Conservation (phyloP, 2,329 filamentous ascomycete species). For the Cryphonectria naterciae region DNA sequence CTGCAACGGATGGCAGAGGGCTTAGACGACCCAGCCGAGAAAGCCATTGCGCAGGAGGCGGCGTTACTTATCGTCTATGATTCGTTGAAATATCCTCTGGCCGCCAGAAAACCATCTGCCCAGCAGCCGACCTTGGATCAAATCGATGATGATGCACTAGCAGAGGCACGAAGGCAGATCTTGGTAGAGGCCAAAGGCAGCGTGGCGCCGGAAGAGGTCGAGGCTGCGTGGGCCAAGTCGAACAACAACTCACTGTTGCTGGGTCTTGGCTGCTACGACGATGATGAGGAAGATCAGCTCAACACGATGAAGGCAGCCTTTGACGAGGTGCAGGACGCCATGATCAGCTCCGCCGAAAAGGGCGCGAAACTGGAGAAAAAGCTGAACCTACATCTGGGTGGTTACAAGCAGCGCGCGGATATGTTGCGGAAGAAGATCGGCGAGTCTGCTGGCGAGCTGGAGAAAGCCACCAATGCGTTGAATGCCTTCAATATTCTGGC, state of each 20-base stretch:
- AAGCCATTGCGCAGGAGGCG: conserved; percentile 75
- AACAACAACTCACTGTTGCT: conserved; percentile 67
- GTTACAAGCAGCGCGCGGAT: conserved; percentile 86
- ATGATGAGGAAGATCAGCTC: conserved; percentile 73
- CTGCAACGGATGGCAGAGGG: conserved; percentile 67
- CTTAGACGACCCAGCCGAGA: conserved; percentile 66
- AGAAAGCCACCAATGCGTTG: conserved; percentile 72
- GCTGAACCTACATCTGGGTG: conserved; percentile 81
- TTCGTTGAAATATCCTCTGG: conserved; percentile 73
- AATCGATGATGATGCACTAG: conserved; percentile 73
- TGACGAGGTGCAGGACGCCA: conserved; percentile 72
- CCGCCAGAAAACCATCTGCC: conserved; percentile 67
- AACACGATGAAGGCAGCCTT: conserved; percentile 71
- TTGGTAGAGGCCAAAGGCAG: conserved; percentile 66
- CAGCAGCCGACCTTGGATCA: conserved; percentile 61
- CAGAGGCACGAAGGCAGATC: conserved; percentile 77
- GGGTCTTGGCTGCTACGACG: conserved; percentile 79
- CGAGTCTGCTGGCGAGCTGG: conserved; percentile 74
- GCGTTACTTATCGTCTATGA: conserved; percentile 83
- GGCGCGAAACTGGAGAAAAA: conserved; percentile 94
- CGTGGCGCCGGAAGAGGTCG: conserved; percentile 55
- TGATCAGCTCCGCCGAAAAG: conserved; percentile 74
- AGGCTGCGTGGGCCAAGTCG: conserved; percentile 56
- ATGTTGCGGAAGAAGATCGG: conserved; percentile 77
- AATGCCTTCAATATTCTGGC: conserved; percentile 76